Conservation (phyloP, 345 rosid genomes). For the Salix dunnii region DNA sequence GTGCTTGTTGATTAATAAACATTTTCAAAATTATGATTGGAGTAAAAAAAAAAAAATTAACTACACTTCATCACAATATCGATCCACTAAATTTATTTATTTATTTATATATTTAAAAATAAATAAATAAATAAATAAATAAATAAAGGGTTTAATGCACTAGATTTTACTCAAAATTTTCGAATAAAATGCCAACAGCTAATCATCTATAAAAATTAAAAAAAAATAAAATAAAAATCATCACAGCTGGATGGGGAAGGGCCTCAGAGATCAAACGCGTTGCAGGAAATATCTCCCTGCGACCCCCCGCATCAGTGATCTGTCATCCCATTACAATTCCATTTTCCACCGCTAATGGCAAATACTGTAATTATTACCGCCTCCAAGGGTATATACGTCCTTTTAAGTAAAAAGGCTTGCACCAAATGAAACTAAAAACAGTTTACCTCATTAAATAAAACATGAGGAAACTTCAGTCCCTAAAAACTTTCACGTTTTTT, state of each 20-base stretch:
- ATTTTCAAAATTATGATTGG: no score
- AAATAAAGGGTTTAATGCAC: no score
- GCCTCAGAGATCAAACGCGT: neutral
- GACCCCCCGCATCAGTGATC: neutral
- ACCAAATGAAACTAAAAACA: no score
- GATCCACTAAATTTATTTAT: no score
- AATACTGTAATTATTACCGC: neutral
- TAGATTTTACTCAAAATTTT: neutral
- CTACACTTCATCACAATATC: no score
- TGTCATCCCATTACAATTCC: neutral
- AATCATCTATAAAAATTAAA: neutral
- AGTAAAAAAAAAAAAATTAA: no score
- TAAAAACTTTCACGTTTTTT: rapidly evolving
- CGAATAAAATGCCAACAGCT: neutral
- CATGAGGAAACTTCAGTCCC: neutral
- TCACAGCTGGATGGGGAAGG: neutral
- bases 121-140: no score
- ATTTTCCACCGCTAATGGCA: neutral
- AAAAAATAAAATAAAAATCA: neutral
- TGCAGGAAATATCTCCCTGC: neutral
- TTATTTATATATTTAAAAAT: no score
- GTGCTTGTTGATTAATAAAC: no score
- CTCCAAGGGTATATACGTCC: neutral
- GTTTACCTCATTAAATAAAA: no score
- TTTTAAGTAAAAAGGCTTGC: no score